Evolutionary conservation across 306 rosid species (phyloP).

Genomic region (Alnus glutinosa): DNA sequence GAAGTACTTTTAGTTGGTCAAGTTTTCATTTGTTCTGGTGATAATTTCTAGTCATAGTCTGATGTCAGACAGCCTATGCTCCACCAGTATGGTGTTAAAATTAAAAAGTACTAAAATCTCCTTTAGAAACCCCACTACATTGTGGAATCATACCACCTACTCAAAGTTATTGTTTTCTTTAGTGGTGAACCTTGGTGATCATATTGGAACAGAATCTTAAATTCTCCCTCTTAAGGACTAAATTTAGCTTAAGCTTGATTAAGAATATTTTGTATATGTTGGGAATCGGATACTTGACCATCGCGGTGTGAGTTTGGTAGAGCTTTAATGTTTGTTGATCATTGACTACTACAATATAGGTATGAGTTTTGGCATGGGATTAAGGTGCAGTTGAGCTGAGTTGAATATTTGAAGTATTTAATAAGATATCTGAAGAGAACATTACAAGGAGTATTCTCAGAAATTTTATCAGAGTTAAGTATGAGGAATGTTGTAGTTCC

Average conservation of each 20-base stretch:
- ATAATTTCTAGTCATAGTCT: not conserved
- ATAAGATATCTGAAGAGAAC: not conserved
- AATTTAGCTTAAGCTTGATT: not conserved
- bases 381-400: not conserved
- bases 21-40: not conserved
- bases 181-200: not conserved
- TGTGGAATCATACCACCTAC: not conserved
- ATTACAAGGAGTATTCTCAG: not conserved
- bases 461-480: not conserved
- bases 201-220: not conserved
- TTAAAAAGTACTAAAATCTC: not conserved
- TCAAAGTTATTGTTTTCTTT: not conserved
- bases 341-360: not conserved
- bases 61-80: not conserved
- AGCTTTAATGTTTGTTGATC: not conserved
- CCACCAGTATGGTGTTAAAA: not conserved
- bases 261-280: not conserved
- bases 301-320: not conserved
- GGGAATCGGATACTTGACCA: not conserved
- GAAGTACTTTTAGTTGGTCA: not conserved
- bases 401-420: not conserved
- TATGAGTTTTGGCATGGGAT: not conserved
- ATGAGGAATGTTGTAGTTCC: not conserved
- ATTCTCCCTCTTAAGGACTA: not conserved
- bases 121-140: not conserved